These are phyloP conservation scores for Pichia sp. DNA, from an alignment of 1,139 yeast species.

Conservation along the genomic window DNA sequence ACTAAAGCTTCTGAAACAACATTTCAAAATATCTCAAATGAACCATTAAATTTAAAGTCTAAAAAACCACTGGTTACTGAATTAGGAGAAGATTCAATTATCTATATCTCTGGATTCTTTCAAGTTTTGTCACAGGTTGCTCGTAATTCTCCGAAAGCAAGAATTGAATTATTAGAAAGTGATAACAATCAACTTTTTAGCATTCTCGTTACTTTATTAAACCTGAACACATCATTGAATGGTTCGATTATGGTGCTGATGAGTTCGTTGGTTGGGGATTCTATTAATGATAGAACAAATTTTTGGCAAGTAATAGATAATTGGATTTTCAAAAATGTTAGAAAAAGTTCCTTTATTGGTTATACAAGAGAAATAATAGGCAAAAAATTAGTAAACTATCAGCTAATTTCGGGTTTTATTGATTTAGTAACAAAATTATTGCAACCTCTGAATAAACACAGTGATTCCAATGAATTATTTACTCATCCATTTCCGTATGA, in stretches of 20 bases:
- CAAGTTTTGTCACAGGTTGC: constrained; percentile 48
- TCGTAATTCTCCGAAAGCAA: constrained; percentile 35
- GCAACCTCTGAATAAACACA: constrained; percentile 24
- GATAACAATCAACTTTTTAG: constrained; percentile 30
- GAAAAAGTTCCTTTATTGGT: constrained; percentile 15
- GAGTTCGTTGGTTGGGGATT: constrained; percentile 45
- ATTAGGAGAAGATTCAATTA: constrained; percentile 74
- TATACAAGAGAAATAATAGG: constrained; percentile 27
- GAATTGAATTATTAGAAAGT: constrained; percentile 32
- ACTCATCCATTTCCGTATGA: constrained; percentile 54
- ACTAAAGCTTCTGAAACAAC: constrained; percentile 5
- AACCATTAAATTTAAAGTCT: constrained; percentile 1
- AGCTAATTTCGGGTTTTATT: constrained; percentile 44
- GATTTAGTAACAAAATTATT: constrained; percentile 42
- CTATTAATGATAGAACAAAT: constrained; percentile 37
- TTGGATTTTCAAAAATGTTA: constrained; percentile 55
- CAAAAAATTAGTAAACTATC: constrained; percentile 7
- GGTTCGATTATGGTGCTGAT: constrained; percentile 51
- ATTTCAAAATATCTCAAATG: not conserved
- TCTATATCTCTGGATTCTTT: constrained; percentile 68
- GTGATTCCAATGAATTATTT: constrained; percentile 35
- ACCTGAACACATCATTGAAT: constrained; percentile 44
- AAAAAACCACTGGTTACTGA: constrained; percentile 36
- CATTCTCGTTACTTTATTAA: constrained; percentile 41
- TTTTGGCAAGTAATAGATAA: constrained; percentile 69